Conservation (phyloP, 2,329 filamentous ascomycete genomes). For the Ceratocystiopsis sp. region DNA sequence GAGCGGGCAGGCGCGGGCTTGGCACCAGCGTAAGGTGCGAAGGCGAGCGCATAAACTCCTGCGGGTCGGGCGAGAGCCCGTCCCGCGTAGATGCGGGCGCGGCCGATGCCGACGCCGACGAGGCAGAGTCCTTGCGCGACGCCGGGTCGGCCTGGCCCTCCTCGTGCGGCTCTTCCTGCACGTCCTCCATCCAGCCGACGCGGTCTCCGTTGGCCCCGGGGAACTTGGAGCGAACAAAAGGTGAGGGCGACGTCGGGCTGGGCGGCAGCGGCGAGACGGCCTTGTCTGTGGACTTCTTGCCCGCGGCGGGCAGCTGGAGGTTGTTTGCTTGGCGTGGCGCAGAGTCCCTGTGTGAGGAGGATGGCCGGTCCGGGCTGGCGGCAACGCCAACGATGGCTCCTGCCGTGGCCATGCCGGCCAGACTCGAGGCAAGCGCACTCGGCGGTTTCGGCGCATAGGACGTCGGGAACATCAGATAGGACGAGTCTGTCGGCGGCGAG, state of each 20-base stretch:
- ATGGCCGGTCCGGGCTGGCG: background rate
- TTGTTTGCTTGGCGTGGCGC: conserved; percentile 2
- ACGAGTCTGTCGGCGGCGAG: conserved; percentile 10
- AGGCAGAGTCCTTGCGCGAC: background rate
- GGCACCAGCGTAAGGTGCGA: conserved; percentile 6
- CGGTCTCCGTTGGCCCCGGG: too few species aligned
- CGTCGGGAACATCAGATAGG: conserved; percentile 2
- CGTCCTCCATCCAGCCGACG: background rate
- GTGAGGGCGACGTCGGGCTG: conserved; percentile 10
- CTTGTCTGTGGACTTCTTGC: background rate
- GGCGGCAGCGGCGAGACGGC: conserved; percentile 9
- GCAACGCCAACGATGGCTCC: conserved; percentile 3
- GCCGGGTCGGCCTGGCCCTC: too few species aligned
- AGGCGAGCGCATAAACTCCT: conserved; percentile 8
- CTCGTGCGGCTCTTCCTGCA: background rate
- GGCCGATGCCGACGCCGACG: background rate
- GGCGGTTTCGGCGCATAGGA: conserved; percentile 1
- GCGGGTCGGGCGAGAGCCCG: conserved; percentile 7
- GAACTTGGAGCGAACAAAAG: background rate
- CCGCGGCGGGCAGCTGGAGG: background rate
- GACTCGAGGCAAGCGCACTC: conserved; percentile 2
- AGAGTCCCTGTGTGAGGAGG: too few species aligned
- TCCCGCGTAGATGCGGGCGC: background rate
- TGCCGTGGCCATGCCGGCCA: conserved; percentile 4
- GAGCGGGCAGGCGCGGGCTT: conserved; percentile 18